Evolutionary conservation across 805 yeast genomes (phyloP), one percentile per base, ranked within the genome.

Genomic region (Debaryomyces tyrocola): DNA sequence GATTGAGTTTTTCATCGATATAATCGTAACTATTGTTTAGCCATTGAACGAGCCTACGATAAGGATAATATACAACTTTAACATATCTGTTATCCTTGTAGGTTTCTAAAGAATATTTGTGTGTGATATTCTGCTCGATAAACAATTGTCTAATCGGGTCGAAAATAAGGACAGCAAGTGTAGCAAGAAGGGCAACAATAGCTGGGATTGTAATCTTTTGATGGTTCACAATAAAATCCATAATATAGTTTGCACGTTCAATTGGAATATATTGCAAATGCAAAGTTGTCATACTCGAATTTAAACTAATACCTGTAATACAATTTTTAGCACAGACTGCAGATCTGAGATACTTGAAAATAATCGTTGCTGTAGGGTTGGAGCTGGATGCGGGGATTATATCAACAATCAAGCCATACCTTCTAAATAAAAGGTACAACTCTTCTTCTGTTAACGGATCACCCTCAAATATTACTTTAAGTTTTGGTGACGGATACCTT

Each of bases 261-360:
- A 77, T 61, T 12, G 83, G 83, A 33, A 78, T 79, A 63, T 87
- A 92, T 54, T 84, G 86, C 39, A 91, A 76, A 59, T 90, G 97
- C 41, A 92, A 56, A 1, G 58, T 50, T 1, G 79, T 75, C 1
- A 89, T 82, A 27, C 78, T 80, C 14, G 54, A 52, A 37, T 82
- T 82, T 34, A 87, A 69, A 17, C 69, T 73, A 49, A 87, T 70
- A 28, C 96, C 97, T 14, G 96, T 90, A 18, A 89, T 75, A 76
- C 99, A 94, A 65, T 90, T 90, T 58, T 89, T 84, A 0, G 98
- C 97, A 49, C 90, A 72, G 6, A 90, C 83, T 0, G 97, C 94
- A 33, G 88, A 80, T 48, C 87, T 74, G 6, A 78, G 64, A 1
- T 74, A 59, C 36, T 75, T 69, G 65, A 84, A 94, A 3, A 69